Evolutionary conservation across 305 asterid species (phyloP), one percentile per base, ranked within the genome.

Genomic region (Rubia peregrina): DNA sequence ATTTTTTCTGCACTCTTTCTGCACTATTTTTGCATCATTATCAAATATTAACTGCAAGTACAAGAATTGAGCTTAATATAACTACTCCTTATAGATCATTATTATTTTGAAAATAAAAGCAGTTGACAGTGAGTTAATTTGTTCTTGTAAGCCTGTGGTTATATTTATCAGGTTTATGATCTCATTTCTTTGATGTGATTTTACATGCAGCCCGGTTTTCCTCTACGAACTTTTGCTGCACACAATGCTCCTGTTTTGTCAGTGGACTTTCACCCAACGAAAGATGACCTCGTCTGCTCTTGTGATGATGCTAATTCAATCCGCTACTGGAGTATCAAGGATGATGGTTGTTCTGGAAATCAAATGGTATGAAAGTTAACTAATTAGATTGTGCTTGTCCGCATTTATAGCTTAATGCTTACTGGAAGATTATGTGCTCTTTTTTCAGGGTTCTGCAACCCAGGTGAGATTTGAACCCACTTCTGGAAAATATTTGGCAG

Each of bases 211-310:
- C 71, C 74, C 40, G 78, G 64, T 44, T 26, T 69, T 67, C 66
- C 82, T 33, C 9, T 75, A n/a, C 74, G 75, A 60, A 72, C 82
- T 53, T 77, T 81, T 62, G 66, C 55, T 66, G 84, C 82, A 62
- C 84, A 81, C 74, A 46, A 71, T 64, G 76, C 73, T 57, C 36
- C 84, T 9, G 84, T 77, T 71, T 30, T 74, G 67, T 81, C 84
- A 64, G 71, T 78, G 61, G 84, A 81, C 75, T 74, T 81, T 56
- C 82, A 81, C 70, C 84, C 84, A 24, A 81, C 67, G 61, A 72
- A 77, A 44, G 84, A 77, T 55, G 80, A 75, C 56, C 71, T 81
- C 11, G 63, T 78, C 55, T 81, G 82, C 71, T 81, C 82, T 55
- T 67, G 78, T 71, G 84, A 77, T 67, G 70, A 70, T 33, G 74